These are phyloP conservation scores for Gastrodia elata DNA, from an alignment of 106 monocot species.

Conservation along the genomic window DNA sequence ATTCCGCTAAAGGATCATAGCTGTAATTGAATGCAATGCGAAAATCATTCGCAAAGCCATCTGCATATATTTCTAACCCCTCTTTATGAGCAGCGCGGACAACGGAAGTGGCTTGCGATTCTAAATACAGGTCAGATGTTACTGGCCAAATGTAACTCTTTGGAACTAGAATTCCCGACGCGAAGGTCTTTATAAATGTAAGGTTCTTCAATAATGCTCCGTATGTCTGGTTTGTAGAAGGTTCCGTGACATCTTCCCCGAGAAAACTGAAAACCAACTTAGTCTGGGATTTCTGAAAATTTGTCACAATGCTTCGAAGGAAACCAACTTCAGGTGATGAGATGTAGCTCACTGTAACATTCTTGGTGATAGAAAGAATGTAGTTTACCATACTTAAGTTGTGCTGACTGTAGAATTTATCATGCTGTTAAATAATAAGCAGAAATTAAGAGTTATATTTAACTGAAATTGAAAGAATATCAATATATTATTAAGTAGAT, in stretches of 20 bases:
- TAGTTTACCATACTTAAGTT: slow-evolving; percentile 42
- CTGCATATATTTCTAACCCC: slow-evolving; percentile 71
- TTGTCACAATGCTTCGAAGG: slow-evolving; percentile 34
- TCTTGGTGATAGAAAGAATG: slow-evolving; percentile 31
- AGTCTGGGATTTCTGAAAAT: slow-evolving; percentile 32
- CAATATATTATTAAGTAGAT: not conserved
- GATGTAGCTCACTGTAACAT: slow-evolving; percentile 32
- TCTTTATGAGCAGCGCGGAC: slow-evolving; percentile 73
- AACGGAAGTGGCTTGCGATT: slow-evolving; percentile 32
- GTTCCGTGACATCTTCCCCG: slow-evolving; percentile 29
- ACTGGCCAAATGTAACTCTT: slow-evolving; percentile 82
- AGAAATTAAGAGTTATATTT: not conserved
- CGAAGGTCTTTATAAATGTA: slow-evolving; percentile 74
- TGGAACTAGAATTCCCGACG: slow-evolving; percentile 80
- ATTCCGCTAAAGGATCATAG: slow-evolving; percentile 69
- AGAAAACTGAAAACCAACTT: slow-evolving; percentile 76
- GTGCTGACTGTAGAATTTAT: slow-evolving; percentile 47
- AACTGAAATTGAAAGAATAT: not conserved
- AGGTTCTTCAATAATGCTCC: slow-evolving; percentile 54
- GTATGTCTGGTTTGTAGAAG: slow-evolving; percentile 72
- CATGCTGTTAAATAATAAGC: slow-evolving; percentile 27
- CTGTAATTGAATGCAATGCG: slow-evolving; percentile 71
- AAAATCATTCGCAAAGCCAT: slow-evolving; percentile 72
- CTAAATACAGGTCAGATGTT: slow-evolving; percentile 43
- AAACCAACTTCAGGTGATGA: slow-evolving; percentile 77